phyloP scores from a whole-genome alignment of 352 stramenopile genomes.

The Phytophthora cajani region DNA sequence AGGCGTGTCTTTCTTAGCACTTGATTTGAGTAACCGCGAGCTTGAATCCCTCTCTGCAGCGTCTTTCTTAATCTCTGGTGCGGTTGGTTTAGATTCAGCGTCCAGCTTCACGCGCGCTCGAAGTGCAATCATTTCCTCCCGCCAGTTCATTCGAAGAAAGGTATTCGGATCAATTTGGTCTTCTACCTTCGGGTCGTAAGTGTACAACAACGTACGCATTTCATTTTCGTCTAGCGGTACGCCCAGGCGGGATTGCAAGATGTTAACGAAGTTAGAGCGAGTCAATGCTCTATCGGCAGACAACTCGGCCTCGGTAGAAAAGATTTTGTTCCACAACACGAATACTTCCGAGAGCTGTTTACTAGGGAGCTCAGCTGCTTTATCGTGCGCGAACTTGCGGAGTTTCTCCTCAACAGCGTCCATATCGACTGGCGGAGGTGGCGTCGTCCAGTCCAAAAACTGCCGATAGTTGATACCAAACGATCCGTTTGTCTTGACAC shows the following conservation, averaged over 20 bases:
- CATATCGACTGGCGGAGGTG: constrained; percentile 40
- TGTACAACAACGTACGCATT: constrained; percentile 55
- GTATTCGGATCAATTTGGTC: constrained; percentile 56
- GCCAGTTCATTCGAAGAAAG: constrained; percentile 74
- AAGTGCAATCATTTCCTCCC: constrained; percentile 27
- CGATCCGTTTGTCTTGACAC: constrained; percentile 43
- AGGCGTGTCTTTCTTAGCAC: constrained; percentile 20
- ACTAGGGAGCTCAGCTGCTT: constrained; percentile 38
- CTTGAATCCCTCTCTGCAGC: constrained; percentile 11
- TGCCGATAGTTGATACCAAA: constrained; percentile 75
- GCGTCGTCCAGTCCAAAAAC: constrained; percentile 77
- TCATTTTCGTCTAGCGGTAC: constrained; percentile 61
- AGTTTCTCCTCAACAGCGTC: constrained; percentile 60
- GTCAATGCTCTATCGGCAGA: constrained; percentile 28
- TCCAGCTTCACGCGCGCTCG: constrained; percentile 34
- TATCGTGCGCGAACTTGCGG: constrained; percentile 41
- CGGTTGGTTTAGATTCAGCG: constrained; percentile 11
- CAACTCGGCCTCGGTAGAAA: constrained; percentile 37
- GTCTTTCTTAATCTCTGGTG: constrained; percentile 17
- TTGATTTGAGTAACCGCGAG: constrained; percentile 32
- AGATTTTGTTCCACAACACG: constrained; percentile 45
- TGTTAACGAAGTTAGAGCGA: constrained; percentile 51
- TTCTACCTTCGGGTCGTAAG: constrained; percentile 57
- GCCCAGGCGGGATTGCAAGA: constrained; percentile 40
- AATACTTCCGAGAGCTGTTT: constrained; percentile 53